Conservation (phyloP, 306 rosid species). For the Cucurbita maxima region DNA sequence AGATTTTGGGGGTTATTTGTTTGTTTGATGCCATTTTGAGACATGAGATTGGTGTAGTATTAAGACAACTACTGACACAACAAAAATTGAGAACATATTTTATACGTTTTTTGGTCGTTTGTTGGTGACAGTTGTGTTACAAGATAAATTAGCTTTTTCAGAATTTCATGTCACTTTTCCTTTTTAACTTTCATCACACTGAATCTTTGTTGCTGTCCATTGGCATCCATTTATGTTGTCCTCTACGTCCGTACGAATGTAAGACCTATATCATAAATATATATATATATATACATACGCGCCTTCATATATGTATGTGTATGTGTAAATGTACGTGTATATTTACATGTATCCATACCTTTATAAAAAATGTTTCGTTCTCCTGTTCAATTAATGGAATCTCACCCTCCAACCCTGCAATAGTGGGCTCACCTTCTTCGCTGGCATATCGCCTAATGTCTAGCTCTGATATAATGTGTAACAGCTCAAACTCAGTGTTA, state of each 20-base stretch:
- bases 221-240: not conserved
- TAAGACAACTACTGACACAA: constrained; percentile 4
- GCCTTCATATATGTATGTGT: too few relatives aligned
- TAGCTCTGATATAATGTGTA: too few relatives aligned
- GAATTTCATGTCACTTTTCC: not conserved
- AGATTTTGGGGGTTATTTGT: not conserved
- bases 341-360: too few relatives aligned
- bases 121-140: constrained; percentile 3
- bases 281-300: too few relatives aligned
- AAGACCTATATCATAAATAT: too few relatives aligned
- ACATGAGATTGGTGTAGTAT: not conserved
- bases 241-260: not conserved
- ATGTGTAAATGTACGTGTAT: too few relatives aligned
- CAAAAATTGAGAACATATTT: not conserved
- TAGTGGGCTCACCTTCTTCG: too few relatives aligned
- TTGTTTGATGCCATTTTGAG: not conserved
- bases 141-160: not conserved
- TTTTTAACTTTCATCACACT: not conserved
- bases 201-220: constrained; percentile 1
- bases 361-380: too few relatives aligned
- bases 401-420: too few relatives aligned
- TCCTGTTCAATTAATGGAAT: too few relatives aligned
- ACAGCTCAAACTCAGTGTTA: too few relatives aligned
- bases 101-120: not conserved
- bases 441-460: too few relatives aligned